Percentiles rank a stretch among this genome's conserved stretches.
Evolutionary conservation across 2,329 filamentous ascomycete species (phyloP).

Genomic region (Sporothrix variecibatus): DNA sequence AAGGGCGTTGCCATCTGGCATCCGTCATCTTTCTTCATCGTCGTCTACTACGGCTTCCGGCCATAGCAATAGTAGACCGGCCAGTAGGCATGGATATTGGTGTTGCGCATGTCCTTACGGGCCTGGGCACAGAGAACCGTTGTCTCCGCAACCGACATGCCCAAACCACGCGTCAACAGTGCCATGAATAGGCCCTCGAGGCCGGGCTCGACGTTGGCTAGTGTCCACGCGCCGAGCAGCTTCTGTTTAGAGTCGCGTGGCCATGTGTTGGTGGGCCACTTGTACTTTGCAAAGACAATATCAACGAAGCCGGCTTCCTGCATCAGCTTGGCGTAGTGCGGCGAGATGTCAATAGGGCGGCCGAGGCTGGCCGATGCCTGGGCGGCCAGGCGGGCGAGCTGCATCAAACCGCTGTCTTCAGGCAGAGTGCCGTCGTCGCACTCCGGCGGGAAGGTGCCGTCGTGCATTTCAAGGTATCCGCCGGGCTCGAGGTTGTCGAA

Average conservation of each 20-base stretch:
- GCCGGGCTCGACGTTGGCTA: slow-evolving; percentile 35
- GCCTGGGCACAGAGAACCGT: slow-evolving; percentile 31
- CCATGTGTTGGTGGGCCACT: slow-evolving; percentile 38
- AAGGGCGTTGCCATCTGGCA: too few relatives aligned
- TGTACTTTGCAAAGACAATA: slow-evolving; percentile 33
- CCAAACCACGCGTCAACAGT: slow-evolving; percentile 37
- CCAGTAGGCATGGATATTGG: slow-evolving; percentile 36
- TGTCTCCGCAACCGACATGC: slow-evolving; percentile 35
- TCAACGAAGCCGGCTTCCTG: slow-evolving; percentile 36
- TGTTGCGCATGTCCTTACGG: slow-evolving; percentile 32
- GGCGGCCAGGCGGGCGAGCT: slow-evolving; percentile 19
- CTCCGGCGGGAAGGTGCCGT: slow-evolving; percentile 30
- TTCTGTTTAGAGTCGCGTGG: slow-evolving; percentile 37
- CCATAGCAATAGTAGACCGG: slow-evolving; percentile 30
- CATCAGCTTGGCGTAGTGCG: slow-evolving; percentile 33
- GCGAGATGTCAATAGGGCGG: slow-evolving; percentile 29
- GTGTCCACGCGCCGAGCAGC: slow-evolving; percentile 35
- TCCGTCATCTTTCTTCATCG: neutral
- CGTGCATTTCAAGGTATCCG: slow-evolving; percentile 33
- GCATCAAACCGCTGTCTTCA: slow-evolving; percentile 21
- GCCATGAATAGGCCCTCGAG: slow-evolving; percentile 38
- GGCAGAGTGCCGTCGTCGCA: slow-evolving; percentile 32
- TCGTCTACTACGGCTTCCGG: slow-evolving; percentile 19
- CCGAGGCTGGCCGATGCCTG: slow-evolving; percentile 29
- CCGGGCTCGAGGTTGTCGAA: slow-evolving; percentile 33